A percentile compares a stretch with the other conserved stretches of the same genome.
These are phyloP conservation scores for Beauveria australis DNA, from an alignment of 2,329 filamentous ascomycete species.

Conservation along the genomic window DNA sequence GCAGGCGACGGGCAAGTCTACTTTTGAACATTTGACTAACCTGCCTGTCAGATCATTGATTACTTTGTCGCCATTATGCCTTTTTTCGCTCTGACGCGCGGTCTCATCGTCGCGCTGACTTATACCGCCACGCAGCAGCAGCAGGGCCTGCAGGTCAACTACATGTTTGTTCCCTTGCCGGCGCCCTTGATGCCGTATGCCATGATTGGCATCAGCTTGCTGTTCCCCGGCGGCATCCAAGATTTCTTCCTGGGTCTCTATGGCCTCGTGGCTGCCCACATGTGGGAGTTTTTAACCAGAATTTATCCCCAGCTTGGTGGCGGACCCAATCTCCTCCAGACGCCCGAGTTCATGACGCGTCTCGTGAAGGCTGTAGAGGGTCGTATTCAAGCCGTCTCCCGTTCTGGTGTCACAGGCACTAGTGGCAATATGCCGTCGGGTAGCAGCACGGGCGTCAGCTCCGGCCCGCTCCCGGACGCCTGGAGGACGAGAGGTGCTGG, in stretches of 20 bases:
- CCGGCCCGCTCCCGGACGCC: conserved; percentile 49
- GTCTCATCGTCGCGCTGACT: conserved; percentile 68
- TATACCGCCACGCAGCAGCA: conserved; percentile 87
- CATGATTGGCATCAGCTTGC: conserved; percentile 65
- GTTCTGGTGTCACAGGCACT: background rate
- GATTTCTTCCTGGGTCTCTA: conserved; percentile 57
- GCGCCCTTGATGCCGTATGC: conserved; percentile 73
- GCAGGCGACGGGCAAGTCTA: background rate
- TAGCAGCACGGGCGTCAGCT: conserved; percentile 9
- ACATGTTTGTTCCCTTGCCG: conserved; percentile 77
- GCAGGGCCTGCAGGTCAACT: conserved; percentile 64
- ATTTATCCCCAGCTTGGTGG: conserved; percentile 86
- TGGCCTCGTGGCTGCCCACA: conserved; percentile 79
- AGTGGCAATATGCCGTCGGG: background rate
- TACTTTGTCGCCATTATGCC: conserved; percentile 22
- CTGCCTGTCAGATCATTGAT: conserved; percentile 19
- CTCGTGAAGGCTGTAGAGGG: conserved; percentile 44
- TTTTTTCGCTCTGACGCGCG: conserved; percentile 43
- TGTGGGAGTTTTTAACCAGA: conserved; percentile 82
- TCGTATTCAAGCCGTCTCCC: background rate
- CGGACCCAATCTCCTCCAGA: conserved; percentile 66
- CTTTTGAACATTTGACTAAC: conserved; percentile 10
- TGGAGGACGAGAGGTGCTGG: conserved; percentile 58
- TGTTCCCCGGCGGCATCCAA: conserved; percentile 50
- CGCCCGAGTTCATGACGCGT: conserved; percentile 62